phyloP scores from a whole-genome alignment of 192 early-diverging fungal species.

The Coemansia sp. region DNA sequence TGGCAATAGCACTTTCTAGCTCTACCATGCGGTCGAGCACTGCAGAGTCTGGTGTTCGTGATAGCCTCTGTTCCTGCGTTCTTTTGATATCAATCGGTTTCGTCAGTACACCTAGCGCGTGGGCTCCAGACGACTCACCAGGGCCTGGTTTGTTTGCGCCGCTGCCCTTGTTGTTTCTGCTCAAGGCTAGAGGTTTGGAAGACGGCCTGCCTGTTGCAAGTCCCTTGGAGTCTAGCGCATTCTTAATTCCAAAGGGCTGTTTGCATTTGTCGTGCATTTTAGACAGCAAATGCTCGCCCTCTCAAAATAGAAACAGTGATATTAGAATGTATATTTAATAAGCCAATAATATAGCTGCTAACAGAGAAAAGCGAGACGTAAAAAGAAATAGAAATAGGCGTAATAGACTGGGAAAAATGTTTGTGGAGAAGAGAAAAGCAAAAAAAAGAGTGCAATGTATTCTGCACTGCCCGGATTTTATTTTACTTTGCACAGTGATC shows the following conservation, averaged over 20 bases:
- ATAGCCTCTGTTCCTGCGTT: neutral
- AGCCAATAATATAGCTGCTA: neutral
- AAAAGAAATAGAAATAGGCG: neutral
- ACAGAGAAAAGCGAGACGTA: constrained; percentile 2
- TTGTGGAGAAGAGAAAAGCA: neutral
- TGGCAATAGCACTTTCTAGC: constrained; percentile 40
- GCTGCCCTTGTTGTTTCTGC: neutral
- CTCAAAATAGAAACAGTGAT: neutral
- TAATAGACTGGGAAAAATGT: neutral
- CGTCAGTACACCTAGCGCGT: constrained; percentile 5
- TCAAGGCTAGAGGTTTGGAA: neutral
- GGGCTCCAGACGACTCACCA: neutral
- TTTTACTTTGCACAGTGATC: neutral
- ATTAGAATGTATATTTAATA: neutral
- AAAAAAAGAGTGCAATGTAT: neutral
- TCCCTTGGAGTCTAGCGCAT: neutral
- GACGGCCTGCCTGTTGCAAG: neutral
- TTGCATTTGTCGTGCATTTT: neutral
- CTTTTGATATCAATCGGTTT: constrained; percentile 2
- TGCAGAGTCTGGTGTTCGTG: constrained; percentile 7
- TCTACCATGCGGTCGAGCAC: constrained; percentile 40
- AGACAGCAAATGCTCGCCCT: neutral
- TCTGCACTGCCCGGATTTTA: too few relatives aligned
- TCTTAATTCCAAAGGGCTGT: neutral
- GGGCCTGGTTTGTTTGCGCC: neutral